Conservation (phyloP, 768 basidiomycete species). For the Lanmaoa rubissima region DNA sequence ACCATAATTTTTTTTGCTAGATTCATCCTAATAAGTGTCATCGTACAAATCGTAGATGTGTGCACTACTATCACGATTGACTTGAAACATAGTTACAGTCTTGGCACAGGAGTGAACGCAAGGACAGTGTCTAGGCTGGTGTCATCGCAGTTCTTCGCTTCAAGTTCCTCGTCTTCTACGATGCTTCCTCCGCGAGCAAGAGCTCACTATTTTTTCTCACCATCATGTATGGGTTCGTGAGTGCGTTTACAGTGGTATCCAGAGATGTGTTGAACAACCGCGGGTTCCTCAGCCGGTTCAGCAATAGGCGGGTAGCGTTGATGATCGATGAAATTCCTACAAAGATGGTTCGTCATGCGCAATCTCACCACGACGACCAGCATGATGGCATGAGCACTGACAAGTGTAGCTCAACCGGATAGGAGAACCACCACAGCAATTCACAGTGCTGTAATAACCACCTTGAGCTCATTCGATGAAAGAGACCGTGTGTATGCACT, state of each 20-base stretch:
- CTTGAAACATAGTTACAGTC: background rate
- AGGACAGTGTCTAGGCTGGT: too few species aligned
- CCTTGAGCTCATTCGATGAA: too few species aligned
- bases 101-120: background rate
- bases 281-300: constrained; percentile 1
- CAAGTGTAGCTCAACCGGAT: too few species aligned
- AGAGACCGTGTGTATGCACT: too few species aligned
- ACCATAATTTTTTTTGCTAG: constrained; percentile 29
- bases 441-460: too few species aligned
- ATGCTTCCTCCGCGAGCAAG: background rate
- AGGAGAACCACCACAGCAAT: too few species aligned
- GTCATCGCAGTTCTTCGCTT: background rate
- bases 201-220: background rate
- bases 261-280: constrained; percentile 4
- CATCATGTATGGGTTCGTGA: background rate
- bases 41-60: background rate
- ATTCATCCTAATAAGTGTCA: constrained; percentile 27
- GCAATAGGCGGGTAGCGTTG: background rate
- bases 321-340: constrained; percentile 5
- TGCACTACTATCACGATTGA: background rate
- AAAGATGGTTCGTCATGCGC: background rate
- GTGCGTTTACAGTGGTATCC: background rate
- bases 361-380: background rate
- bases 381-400: background rate
- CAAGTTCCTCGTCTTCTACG: background rate